phyloP scores from a whole-genome alignment of 352 stramenopile genomes.

The Discostella stelligera region DNA sequence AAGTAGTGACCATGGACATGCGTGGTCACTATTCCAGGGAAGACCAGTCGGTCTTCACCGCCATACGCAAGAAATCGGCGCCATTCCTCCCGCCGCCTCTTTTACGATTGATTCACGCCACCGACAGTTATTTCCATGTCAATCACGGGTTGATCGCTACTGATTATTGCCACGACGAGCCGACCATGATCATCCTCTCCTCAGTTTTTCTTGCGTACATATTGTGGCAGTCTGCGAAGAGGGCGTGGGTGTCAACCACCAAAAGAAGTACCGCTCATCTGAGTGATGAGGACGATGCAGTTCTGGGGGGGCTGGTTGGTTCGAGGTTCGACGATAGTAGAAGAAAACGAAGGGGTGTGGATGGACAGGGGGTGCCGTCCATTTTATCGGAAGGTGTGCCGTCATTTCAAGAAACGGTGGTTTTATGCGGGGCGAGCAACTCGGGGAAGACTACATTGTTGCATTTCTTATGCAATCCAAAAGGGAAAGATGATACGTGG shows the following conservation, averaged over 20 bases:
- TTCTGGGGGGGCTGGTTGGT: slow-evolving; percentile 25
- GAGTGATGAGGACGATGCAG: slow-evolving; percentile 15
- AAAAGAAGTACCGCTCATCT: slow-evolving; percentile 45
- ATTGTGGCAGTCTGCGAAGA: slow-evolving; percentile 19
- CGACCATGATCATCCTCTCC: slow-evolving; percentile 44
- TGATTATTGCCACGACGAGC: slow-evolving; percentile 44
- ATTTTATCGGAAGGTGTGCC: slow-evolving; percentile 3
- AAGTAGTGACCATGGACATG: neutral
- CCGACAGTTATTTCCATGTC: slow-evolving; percentile 31
- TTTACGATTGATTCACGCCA: slow-evolving; percentile 24
- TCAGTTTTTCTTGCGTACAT: slow-evolving; percentile 45
- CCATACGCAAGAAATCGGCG: slow-evolving; percentile 45
- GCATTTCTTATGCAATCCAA: slow-evolving; percentile 41
- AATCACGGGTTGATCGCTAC: slow-evolving; percentile 18
- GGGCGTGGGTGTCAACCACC: slow-evolving; percentile 34
- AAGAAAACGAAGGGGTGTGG: neutral
- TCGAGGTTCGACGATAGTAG: neutral
- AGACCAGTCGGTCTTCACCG: slow-evolving; percentile 26
- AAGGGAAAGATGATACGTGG: slow-evolving; percentile 12
- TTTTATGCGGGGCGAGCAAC: slow-evolving; percentile 56
- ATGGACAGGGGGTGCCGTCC: neutral
- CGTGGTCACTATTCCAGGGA: neutral
- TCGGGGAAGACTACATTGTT: slow-evolving; percentile 71
- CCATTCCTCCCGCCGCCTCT: slow-evolving; percentile 66
- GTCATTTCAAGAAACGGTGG: slow-evolving; percentile 55